Evolutionary conservation across 495 filamentous ascomycete species (phyloP), one percentile per base, ranked within the genome.

Genomic region (Daldinia caldariorum): DNA sequence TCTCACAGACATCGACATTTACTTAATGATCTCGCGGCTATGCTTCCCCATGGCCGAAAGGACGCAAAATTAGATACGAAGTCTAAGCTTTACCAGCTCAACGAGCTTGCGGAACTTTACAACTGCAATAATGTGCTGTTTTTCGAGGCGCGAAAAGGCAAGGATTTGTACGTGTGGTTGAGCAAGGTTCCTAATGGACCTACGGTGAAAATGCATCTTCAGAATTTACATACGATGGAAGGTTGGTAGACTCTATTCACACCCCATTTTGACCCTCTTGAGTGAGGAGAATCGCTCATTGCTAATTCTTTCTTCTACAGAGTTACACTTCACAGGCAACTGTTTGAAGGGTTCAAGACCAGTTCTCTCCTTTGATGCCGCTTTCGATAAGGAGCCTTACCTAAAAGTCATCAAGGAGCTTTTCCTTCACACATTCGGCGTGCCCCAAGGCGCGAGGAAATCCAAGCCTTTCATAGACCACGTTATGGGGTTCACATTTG

Each of bases 121-220:
- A 98, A 97, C 72, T 97, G 94, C 88, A 99, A 99, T 82, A 95
- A 97, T 79, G 89, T 98, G 57, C 85, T 97, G 67, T 99, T 97
- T 82, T 95, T 97, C 78, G 95, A 99, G 82, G 95, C 94, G 59
- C 84, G 93, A 67, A 99, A 98, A 81, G 93, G 92, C 39, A 90
- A 96, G 78, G 95, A 98, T 84, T 81, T 96, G 37, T 99, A 97
- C 78, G 85, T 94, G 49, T 97, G 94, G 94, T 86, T 97, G 76
- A 87, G 91, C 79, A 96, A 96, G 75, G 90, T 93, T 2, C 95
- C 95, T 8, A 99, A 99, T 76, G 95, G 95, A 0, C 95, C 71
- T 14, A 73, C 71, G n/a, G 87, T 97, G 67, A 97, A 97, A 82
- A 82, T 92, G 70, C 90, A 94, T 69, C 77, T 90, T 16, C 91